These are phyloP conservation scores for Aspergillus intermedius DNA, from an alignment of 2,329 filamentous ascomycete species.

Conservation along the genomic window DNA sequence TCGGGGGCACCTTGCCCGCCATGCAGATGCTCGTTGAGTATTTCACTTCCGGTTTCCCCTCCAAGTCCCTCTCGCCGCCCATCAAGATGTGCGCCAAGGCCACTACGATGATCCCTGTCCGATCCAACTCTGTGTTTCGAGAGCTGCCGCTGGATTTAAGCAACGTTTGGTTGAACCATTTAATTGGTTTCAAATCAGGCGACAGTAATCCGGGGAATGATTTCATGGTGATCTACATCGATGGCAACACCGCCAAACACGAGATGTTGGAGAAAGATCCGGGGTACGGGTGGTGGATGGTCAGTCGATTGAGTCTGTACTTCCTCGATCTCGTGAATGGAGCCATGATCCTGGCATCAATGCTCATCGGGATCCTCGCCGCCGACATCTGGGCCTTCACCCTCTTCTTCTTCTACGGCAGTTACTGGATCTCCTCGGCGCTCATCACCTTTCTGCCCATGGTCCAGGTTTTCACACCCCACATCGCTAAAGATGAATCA, in stretches of 20 bases:
- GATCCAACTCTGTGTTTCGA: conserved; percentile 26
- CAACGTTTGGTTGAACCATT: conserved; percentile 22
- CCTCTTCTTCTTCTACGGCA: conserved; percentile 23
- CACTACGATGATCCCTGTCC: conserved; percentile 19
- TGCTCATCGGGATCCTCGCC: conserved; percentile 18
- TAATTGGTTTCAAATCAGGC: conserved; percentile 21
- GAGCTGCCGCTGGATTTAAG: conserved; percentile 24
- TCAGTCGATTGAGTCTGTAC: conserved; percentile 12
- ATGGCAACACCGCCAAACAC: conserved; percentile 4
- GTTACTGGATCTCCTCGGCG: conserved; percentile 23
- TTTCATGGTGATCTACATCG: conserved; percentile 22
- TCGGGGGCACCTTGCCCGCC: conserved; percentile 24
- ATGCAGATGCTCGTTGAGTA: conserved; percentile 28
- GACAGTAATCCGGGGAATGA: conserved; percentile 20
- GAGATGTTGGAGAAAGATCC: background rate
- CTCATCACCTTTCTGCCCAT: conserved; percentile 19
- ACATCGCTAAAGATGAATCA: conserved; percentile 8
- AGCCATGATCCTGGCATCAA: conserved; percentile 17
- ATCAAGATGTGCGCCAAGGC: conserved; percentile 24
- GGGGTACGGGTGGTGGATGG: conserved; percentile 9
- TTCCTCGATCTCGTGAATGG: conserved; percentile 19
- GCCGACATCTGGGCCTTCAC: conserved; percentile 26
- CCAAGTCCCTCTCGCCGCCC: conserved; percentile 17
- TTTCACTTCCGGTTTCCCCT: conserved; percentile 17
- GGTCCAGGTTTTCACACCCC: conserved; percentile 13